A percentile compares a stretch with the other conserved stretches of the same genome.
Conservation (phyloP, 129 eudicot species). For the Saussurea involucrata region DNA sequence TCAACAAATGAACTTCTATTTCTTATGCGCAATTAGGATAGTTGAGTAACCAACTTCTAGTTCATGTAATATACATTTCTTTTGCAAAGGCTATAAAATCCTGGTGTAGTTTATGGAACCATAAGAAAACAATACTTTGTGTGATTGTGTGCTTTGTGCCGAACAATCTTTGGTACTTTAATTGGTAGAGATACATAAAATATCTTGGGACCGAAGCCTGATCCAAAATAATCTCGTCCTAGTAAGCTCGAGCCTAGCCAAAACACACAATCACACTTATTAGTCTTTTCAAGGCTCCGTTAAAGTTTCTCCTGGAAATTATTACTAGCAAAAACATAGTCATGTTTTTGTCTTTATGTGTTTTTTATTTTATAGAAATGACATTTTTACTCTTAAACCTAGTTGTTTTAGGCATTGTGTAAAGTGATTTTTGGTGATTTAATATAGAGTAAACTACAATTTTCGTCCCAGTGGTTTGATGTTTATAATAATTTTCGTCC, state of each 20-base stretch:
- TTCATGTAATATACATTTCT: no score
- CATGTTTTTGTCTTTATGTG: neutral
- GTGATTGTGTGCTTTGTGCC: neutral
- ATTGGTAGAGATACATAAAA: no score
- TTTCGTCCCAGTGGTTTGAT: no score
- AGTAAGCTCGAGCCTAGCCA: neutral
- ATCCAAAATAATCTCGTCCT: neutral
- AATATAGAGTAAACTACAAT: no score
- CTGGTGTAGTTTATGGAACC: neutral
- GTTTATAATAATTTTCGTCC: no score
- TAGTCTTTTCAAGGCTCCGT: neutral
- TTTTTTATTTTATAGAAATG: neutral
- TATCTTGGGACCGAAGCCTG: no score
- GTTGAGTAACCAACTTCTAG: no score
- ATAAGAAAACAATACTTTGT: neutral
- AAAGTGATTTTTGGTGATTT: neutral
- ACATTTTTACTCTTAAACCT: neutral
- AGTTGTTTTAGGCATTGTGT: neutral
- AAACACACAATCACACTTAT: neutral
- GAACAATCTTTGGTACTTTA: no score
- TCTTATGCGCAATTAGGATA: no score
- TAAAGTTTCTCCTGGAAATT: neutral
- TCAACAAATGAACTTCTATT: no score
- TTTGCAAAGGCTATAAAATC: no score
- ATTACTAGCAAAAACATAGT: neutral